Base-by-base conservation (phyloP, 495 filamentous ascomycete genomes). In the Aspergillus ellipticus region DNA sequence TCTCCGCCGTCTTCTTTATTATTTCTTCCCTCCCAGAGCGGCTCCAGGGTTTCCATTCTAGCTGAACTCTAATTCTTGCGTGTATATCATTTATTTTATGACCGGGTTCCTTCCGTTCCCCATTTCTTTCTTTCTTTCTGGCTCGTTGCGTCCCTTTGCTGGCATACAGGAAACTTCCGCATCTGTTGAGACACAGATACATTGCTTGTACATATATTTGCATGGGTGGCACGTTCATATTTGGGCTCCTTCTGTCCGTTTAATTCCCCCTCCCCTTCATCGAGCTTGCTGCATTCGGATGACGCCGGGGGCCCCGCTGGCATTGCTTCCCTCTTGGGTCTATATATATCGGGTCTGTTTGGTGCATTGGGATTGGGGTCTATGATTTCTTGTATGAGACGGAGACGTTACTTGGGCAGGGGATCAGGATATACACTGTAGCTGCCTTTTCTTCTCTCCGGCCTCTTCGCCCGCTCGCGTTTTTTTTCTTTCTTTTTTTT, bases 161-260 rank as follows among this genome's bases (percentile, higher is more conserved):
- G 46, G 63, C 57, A 57, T 61, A 58, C 51, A 59, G 53, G 45
- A 54, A 54, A 43, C 57, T 48, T 48, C 11, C 45, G 22, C 16
- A 10, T 48, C 22, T 48, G 9, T 43, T 54, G 35, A 55, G 58
- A 49, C 15, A 58, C 49, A 43, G 54, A 46, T 60, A 50, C 52
- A 51, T 61, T 60, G 55, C 49, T 52, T 66, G 64, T 65, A 65
- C 56, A 63, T 66, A 66, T 66, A 63, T 59, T 66, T 49, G 60
- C 63, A 66, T 66, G 57, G 64, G 58, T 43, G 59, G 59, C 59
- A 62, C 45, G 63, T 50, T 55, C 56, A 51, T 58, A 51, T 54
- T 54, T 46, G 48, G 51, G 33, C 29, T 41, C 4, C 37, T 31
- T 45, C 28, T 47, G 17, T 41, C 50, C 20, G 35, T 42, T 49